These are phyloP conservation scores for Trametes cubensis DNA, from an alignment of 768 basidiomycete genomes.

Conservation along the genomic window DNA sequence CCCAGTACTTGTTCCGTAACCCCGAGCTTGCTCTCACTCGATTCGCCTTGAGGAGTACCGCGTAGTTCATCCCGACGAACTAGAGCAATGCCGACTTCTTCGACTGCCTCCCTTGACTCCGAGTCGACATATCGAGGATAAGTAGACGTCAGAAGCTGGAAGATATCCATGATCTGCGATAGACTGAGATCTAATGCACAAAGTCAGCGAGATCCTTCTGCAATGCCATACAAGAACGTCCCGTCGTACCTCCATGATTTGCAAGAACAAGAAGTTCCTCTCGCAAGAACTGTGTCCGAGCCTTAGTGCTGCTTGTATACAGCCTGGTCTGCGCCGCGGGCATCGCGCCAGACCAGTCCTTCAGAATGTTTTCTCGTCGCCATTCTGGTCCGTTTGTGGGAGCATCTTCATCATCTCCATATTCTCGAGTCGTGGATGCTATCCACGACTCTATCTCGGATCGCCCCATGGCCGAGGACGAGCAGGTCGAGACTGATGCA, in stretches of 20 bases:
- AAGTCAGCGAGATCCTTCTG: neutral
- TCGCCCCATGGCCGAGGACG: constrained; percentile 34
- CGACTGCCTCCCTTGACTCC: constrained; percentile 70
- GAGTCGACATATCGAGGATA: constrained; percentile 80
- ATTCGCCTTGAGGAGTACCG: constrained; percentile 42
- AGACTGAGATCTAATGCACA: constrained; percentile 54
- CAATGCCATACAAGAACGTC: neutral
- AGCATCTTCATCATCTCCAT: constrained; percentile 39
- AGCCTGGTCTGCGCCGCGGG: constrained; percentile 54
- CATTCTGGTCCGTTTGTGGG: constrained; percentile 40
- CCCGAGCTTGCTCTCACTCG: constrained; percentile 52
- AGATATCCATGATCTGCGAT: constrained; percentile 67
- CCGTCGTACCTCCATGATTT: constrained; percentile 54
- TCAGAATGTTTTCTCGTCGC: constrained; percentile 55
- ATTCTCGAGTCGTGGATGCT: constrained; percentile 43
- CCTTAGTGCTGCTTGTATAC: constrained; percentile 55
- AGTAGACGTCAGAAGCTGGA: constrained; percentile 71
- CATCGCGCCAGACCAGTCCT: constrained; percentile 58
- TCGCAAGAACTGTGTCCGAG: constrained; percentile 58
- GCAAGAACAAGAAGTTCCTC: constrained; percentile 63
- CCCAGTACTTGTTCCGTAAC: constrained; percentile 72
- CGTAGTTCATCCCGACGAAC: constrained; percentile 64
- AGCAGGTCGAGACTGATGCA: neutral
- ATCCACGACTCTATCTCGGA: constrained; percentile 70
- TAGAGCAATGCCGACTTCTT: constrained; percentile 64